phyloP scores from a whole-genome alignment of 257 asterid species.

The Solanum paucissectum region DNA sequence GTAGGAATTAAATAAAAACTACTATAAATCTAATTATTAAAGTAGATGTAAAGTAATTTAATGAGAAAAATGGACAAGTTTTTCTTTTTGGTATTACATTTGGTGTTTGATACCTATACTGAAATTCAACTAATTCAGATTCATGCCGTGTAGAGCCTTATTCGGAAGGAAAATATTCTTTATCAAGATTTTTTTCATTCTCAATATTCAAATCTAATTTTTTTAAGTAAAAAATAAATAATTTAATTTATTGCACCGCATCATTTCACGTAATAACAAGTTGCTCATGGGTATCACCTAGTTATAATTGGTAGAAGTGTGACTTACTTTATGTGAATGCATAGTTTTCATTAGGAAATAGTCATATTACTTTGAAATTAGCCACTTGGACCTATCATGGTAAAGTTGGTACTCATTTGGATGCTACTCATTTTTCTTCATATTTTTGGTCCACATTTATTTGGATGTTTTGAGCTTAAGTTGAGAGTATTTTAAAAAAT shows the following conservation, averaged over 20 bases:
- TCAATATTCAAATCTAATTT: accelerated
- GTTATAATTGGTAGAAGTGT: background rate
- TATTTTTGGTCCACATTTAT: background rate
- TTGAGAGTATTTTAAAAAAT: no score
- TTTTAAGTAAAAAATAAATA: no score
- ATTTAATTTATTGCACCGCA: background rate
- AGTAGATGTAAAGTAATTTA: background rate
- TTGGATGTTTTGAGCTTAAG: no score
- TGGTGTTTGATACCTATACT: accelerated
- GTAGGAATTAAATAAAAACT: background rate
- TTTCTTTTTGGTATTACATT: background rate
- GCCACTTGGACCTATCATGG: background rate
- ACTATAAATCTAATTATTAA: background rate
- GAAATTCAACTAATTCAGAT: background rate
- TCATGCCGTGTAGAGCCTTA: accelerated
- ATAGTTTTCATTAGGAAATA: background rate
- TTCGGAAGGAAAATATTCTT: accelerated
- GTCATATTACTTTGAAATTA: background rate
- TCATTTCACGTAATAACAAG: background rate
- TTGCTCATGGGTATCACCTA: background rate
- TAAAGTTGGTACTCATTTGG: background rate
- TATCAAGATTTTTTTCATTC: accelerated
- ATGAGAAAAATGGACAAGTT: background rate
- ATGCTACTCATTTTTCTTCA: background rate
- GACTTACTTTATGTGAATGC: background rate